Base-by-base conservation (phyloP, 2,329 filamentous ascomycete species). In the Trichoderma harzianum region DNA sequence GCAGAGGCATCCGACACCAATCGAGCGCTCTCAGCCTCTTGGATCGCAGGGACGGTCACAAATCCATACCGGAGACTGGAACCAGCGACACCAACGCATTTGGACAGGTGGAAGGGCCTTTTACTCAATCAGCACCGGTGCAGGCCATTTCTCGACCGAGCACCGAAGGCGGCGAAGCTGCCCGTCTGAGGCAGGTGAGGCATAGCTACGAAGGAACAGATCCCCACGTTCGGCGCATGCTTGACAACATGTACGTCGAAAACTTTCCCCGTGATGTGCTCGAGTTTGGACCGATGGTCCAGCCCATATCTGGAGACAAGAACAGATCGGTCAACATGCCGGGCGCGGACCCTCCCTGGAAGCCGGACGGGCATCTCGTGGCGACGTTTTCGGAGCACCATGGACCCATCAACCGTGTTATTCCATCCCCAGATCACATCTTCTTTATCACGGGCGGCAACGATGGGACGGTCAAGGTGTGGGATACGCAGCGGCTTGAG, bases 401-500 rank as follows among this genome's bases (percentile, higher is more conserved):
- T 32, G 93, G 90, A 0, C 89, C 93, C 8, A 89, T 98, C 74
- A 97, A 92, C 77, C 90, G 95, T 11, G 89, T 98, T 12, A 86
- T 92, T 2, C 89, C 94, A 8, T 91, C 96, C 2, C 94, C 95
- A 0, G 96, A 99, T 78, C 95, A 99, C 79, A 84, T 91, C 5
- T 99, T 99, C 83, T 99, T 99, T 81, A 87, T 98, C 71, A 98
- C 96, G 1, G 95, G 91, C 7, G 95, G 95, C 11, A 93, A 97
- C 77, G 96, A 99, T 80, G 93, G 96, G 3, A 90, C 89, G 7
- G 93, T 98, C 71, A 97, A 93, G 78, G 88, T 99, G 6, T 99
- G 96, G 96, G 96, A 99, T 82, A 92, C 94, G 30, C 91, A 90
- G 30, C 89, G 96, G 28, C 86, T 99, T 7, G 96, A 99, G 82